Base-by-base conservation (phyloP, 2,329 filamentous ascomycete species). In the Trichoderma lentiforme region DNA sequence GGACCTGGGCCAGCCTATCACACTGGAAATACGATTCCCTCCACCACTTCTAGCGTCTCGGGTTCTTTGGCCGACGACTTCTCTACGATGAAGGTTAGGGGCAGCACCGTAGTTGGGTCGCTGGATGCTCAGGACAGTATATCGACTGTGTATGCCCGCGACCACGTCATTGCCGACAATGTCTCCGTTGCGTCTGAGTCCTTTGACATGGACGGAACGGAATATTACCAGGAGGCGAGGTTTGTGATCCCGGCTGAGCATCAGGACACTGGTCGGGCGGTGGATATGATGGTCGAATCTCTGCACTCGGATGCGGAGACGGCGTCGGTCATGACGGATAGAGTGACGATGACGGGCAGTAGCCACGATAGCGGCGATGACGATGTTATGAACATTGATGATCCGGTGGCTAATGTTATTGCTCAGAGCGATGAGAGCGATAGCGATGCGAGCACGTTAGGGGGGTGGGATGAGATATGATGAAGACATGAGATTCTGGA, bases 1-100 rank as follows among this genome's bases (percentile, higher is more conserved):
- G 84, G 84, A 0, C 85, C 85, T 1, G 85, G 85, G 0, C 85
- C 85, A 4, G 80, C 78, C 3, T 86, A 83, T 73, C 83, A 84
- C 74, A 86, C 85, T 0, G 85, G 84, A 0, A 73, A 75, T 5
- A 85, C 84, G 2, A 74, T 82, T 0, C 76, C 80, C 6, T 81
- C 81, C 2, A 70, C 80, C 3, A 69, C 80, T 2, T 80, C 82
- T 1, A 83, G 81, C 30, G 61, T 78, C 4, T 77, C 78, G 12
- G 79, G 78, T 4, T 83, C 82, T 4, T 77, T 83, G 51, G 73
- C 81, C 8, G 81, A 80, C 8, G 82, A 79, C 3, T 69, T 85
- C 70, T 76, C 76, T 4, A 75, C 74, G 3, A 74, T 85, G 63
- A 76, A 74, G 8, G 71, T 85, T 18, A 77, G 75, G 53, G 78